Base-by-base conservation (phyloP, 2,329 filamentous ascomycete species). In the Huntiella decipiens region DNA sequence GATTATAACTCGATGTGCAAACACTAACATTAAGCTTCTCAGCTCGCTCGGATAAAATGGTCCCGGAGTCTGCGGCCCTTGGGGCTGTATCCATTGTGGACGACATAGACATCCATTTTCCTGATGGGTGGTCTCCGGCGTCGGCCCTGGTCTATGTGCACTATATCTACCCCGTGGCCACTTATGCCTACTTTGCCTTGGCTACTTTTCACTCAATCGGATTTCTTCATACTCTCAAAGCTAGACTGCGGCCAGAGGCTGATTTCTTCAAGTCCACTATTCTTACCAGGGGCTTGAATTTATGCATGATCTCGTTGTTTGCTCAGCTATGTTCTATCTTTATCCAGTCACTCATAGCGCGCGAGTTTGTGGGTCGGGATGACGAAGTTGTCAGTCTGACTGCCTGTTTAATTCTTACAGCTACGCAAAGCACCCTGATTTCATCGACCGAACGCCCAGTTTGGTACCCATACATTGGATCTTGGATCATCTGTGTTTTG, bases 381-480 rank as follows among this genome's bases (percentile, higher is more conserved):
- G 63, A 71, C 52, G 58, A 63, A 35, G 62, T 68, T 50, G 67
- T 82, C 45, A 72, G 74, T 45, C 61, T 71, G 34, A 60, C 82
- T 19, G 71, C 76, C 1, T 79, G 74, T 46, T 64, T 76, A 39
- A 59, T 82, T 22, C 64, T 74, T n/a, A 83, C 78, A 57, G 69
- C 73, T 3, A 66, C 77, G 11, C 66, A 79, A 52, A 61, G 75
- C 49, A 64, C 70, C 36, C 66, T 66, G 15, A 63, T 81, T 11
- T 60, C 65, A 2, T 69, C 73, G 44, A 61, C 63, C 13, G 56
- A 63, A 28, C 63, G 66, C 44, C 64, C 67, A 2, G 65, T 74
- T 7, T 78, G 74, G 66, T 74, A 77, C 52, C 74, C 77, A 0
- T 76, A 74, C 51, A 70, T 71, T 51, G 77, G 74, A 13, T 71